Evolutionary conservation across 768 basidiomycete species (phyloP), one percentile per base, ranked within the genome.

Genomic region (Phlebiopsis gigantea): DNA sequence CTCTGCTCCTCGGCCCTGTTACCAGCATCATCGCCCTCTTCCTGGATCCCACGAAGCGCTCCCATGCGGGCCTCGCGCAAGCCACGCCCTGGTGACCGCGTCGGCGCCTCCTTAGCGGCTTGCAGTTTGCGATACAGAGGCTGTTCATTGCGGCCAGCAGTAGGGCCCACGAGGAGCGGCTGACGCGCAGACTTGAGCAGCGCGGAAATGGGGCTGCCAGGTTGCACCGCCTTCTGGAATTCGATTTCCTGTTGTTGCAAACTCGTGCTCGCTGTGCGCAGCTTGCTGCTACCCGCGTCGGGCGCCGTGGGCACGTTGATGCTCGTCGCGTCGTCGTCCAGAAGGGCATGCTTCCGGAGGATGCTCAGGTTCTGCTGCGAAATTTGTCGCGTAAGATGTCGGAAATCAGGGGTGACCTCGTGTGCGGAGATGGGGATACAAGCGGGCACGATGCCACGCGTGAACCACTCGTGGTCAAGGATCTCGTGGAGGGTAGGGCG

Each of bases 201-300:
- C 2, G 91, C 92, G 26, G 91, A 90, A 58, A 99, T 95, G 0
- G 97, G 97, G 59, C 88, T 91, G 43, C 91, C 93, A 5, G 95
- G 96, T 66, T 94, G 92, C 1, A 98, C 91, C 1, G 94, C 97
- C 65, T 88, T 87, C 75, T 90, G 88, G 85, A 98, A 98, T 70
- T 98, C 97, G 69, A 88, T 87, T 80, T 99, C 97, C 67, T 93
- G 90, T 64, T 92, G 81, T 0, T 87, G 86, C 56, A 88, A 84
- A 45, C 78, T 87, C 12, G 80, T 81, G 15, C 79, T 80, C 53
- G 78, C 75, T 47, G 73, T 79, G 66, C 76, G 61, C 5, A 34
- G 78, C 43, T 60, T 62, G 46, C 47, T 44, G 1, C 66, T 43
- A 4, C 65, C 56, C 14, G 60, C 24, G 5, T 59, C 19, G 58